A percentile compares a stretch with the other conserved stretches of the same genome.
Evolutionary conservation across 2,329 filamentous ascomycete species (phyloP).

Genomic region (Zasmidium cellare): DNA sequence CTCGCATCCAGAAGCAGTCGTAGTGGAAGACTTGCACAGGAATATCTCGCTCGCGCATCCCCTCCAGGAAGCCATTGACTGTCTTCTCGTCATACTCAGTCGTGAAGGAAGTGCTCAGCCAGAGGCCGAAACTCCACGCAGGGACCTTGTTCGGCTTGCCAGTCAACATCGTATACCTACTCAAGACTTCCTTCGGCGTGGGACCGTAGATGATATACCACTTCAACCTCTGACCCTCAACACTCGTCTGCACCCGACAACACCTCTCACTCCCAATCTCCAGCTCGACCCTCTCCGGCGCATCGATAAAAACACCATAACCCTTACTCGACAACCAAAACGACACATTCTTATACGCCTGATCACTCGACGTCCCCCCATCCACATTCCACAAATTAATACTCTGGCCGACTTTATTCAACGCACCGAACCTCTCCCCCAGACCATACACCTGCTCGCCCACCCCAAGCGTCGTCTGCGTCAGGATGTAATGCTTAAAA

Average conservation of each 20-base stretch:
- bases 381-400: constrained; percentile 65
- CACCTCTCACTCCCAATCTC: constrained; percentile 75
- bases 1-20: constrained; percentile 76
- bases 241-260: constrained; percentile 67
- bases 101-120: constrained; percentile 75
- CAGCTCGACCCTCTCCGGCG: constrained; percentile 67
- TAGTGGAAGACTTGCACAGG: constrained; percentile 74
- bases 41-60: constrained; percentile 65
- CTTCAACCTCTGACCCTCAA: constrained; percentile 69
- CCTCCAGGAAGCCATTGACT: constrained; percentile 66
- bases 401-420: constrained; percentile 73
- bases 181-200: constrained; percentile 69
- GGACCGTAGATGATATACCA: constrained; percentile 74
- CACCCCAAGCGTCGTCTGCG: constrained; percentile 48
- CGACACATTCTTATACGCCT: constrained; percentile 71
- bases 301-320: constrained; percentile 76
- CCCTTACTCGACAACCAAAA: constrained; percentile 72
- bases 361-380: constrained; percentile 66
- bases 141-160: constrained; percentile 66
- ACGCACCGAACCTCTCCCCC: constrained; percentile 74
- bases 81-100: constrained; percentile 71
- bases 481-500: constrained; percentile 47
- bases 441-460: constrained; percentile 71
- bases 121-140: constrained; percentile 73
- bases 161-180: constrained; percentile 66